Base-by-base conservation (phyloP, 2,329 filamentous ascomycete genomes). In the Alternaria atra region DNA sequence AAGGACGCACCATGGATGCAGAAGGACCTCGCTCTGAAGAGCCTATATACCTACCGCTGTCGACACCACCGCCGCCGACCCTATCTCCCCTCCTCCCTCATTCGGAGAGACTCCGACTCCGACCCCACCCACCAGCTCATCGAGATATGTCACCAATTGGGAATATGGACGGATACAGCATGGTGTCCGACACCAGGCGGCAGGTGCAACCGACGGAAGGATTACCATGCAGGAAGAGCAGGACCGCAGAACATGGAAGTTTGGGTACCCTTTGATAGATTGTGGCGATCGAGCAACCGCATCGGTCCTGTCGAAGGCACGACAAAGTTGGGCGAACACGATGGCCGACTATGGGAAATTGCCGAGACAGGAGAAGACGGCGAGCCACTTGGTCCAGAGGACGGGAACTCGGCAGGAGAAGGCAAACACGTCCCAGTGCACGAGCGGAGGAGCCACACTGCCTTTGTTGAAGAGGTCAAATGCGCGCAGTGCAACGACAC, bases 41-140 rank as follows among this genome's bases (percentile, higher is more conserved):
- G 85, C 72, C 79, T 89, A 8, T 88, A 88, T 69, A 85, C 86
- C 2, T 89, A 88, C 72, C 84, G 86, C 58, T 88, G 86, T 67
- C 84, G 86, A n/a, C 86, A 88, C 70, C 86, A 88, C 69, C 82
- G 86, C 65, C 82, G 86, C 63, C 80, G 86, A 46, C 86, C 86
- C 9, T 88, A 88, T 71, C 80, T 88, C 4, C 83, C 85, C 4
- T 82, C 82, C 15, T 87, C 85, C 7, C 78, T 87, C 39, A 73
- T 81, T 40, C 81, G 86, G 52, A 80, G 84, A 67, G 86, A 88
- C 72, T 87, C 86, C 27, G 86, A 88, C 69, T 86, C 85, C 15
- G 85, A 87, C 67, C 86, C 86, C 5, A 87, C 86, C 3, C 86
- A 88, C 73, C 85, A 88, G 68, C 79, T 87, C 35, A 86, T 88